A percentile compares a stretch with the other conserved stretches of the same genome.
These are phyloP conservation scores for Candida berthetii DNA, from an alignment of 805 yeast species.

Conservation along the genomic window DNA sequence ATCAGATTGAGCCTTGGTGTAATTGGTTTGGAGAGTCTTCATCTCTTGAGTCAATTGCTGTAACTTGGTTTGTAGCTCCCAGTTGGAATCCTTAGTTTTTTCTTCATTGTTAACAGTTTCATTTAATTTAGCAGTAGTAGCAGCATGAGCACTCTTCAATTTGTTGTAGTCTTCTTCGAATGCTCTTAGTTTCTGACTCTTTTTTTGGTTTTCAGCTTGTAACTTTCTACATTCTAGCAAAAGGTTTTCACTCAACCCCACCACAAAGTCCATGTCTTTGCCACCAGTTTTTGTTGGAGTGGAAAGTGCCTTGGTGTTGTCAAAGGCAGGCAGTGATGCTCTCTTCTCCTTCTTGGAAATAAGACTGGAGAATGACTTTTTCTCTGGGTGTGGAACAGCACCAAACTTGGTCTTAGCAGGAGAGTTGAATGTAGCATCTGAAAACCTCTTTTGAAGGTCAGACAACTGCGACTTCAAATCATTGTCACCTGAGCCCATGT, in stretches of 20 bases:
- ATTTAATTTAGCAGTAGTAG: conserved; percentile 14
- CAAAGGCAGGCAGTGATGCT: conserved; percentile 19
- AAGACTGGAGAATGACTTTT: conserved; percentile 12
- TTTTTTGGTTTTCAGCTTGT: conserved; percentile 53
- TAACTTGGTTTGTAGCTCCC: conserved; percentile 57
- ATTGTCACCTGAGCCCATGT: conserved; percentile 3
- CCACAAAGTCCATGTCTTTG: conserved; percentile 65
- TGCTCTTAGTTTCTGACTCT: conserved; percentile 34
- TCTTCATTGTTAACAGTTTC: conserved; percentile 32
- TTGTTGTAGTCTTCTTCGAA: conserved; percentile 36
- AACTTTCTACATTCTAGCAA: conserved; percentile 65
- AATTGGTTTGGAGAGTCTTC: conserved; percentile 32
- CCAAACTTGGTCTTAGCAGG: conserved; percentile 5
- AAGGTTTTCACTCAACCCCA: conserved; percentile 68
- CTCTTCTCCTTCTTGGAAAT: conserved; percentile 18
- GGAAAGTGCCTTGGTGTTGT: conserved; percentile 12
- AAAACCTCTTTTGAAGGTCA: conserved; percentile 34
- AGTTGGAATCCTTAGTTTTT: conserved; percentile 49
- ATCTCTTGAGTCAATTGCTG: conserved; percentile 27
- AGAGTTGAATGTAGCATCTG: conserved; percentile 21
- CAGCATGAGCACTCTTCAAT: conserved; percentile 13
- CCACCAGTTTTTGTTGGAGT: conserved; percentile 23
- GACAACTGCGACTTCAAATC: conserved; percentile 35
- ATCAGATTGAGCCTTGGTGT: conserved; percentile 31
- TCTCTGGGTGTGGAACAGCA: conserved; percentile 1